These are phyloP conservation scores for Claviceps citrina DNA, from an alignment of 2,329 filamentous ascomycete genomes.

Conservation along the genomic window DNA sequence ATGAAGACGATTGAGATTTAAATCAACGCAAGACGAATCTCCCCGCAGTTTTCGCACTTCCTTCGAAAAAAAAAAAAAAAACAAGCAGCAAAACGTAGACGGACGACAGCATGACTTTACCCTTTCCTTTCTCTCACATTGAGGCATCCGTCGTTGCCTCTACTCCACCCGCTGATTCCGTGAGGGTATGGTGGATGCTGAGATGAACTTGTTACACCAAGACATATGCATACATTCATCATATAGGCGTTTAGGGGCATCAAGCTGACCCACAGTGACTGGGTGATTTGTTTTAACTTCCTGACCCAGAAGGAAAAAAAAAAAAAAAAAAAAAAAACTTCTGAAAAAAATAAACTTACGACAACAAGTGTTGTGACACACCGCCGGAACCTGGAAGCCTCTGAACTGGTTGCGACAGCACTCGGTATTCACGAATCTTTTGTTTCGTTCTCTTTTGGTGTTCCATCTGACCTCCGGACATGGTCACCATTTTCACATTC, in stretches of 20 bases:
- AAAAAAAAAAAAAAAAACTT: neutral
- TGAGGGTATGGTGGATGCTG: neutral
- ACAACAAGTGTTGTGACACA: neutral
- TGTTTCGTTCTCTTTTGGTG: neutral
- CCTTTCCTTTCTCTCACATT: neutral
- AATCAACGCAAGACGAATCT: slow-evolving; percentile 2
- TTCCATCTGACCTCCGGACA: neutral
- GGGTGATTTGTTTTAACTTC: neutral
- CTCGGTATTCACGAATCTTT: neutral
- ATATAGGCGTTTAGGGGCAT: neutral
- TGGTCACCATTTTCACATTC: neutral
- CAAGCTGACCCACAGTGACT: neutral
- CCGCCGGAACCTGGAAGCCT: neutral
- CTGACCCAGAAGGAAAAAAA: neutral
- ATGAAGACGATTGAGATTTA: slow-evolving; percentile 51
- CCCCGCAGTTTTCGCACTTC: neutral
- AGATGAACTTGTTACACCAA: neutral
- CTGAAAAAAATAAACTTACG: neutral
- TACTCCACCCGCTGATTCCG: neutral
- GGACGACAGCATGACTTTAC: slow-evolving; percentile 12
- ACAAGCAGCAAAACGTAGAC: neutral
- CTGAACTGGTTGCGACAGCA: neutral
- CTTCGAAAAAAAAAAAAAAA: neutral
- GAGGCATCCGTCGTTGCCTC: neutral
- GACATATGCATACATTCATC: slow-evolving; percentile 1